Evolutionary conservation across 2,329 filamentous ascomycete genomes (phyloP).

Genomic region (Aureobasidium sp.): DNA sequence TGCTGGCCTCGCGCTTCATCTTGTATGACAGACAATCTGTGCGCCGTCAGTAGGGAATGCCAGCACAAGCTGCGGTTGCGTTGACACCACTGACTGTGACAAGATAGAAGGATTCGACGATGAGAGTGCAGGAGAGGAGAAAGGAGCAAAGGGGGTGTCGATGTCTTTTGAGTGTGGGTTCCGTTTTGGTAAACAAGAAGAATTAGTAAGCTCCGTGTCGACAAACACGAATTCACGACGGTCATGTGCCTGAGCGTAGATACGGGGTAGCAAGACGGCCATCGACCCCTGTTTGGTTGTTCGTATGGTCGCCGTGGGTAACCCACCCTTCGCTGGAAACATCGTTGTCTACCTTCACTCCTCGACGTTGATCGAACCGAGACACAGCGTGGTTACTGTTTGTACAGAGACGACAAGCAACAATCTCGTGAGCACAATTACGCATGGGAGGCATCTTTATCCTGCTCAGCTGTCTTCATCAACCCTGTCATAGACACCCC

Average conservation of each 20-base stretch:
- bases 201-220: not conserved
- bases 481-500: too few species aligned
- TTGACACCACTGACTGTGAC: not conserved
- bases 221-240: not conserved
- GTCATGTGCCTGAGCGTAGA: not conserved
- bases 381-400: too few species aligned
- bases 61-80: not conserved
- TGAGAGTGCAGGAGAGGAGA: not conserved
- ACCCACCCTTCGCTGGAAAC: not conserved
- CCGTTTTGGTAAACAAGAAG: not conserved
- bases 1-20: not conserved
- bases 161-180: not conserved
- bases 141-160: not conserved
- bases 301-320: not conserved
- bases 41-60: not conserved
- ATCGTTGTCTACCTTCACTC: not conserved
- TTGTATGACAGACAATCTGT: not conserved
- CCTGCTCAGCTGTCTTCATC: too few species aligned
- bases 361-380: not conserved
- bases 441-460: too few species aligned
- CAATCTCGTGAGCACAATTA: too few species aligned
- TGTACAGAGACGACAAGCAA: too few species aligned
- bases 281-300: not conserved
- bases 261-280: not conserved
- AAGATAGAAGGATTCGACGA: too few species aligned